Conservation (phyloP, 2,329 filamentous ascomycete species). For the Alternaria infectoria region DNA sequence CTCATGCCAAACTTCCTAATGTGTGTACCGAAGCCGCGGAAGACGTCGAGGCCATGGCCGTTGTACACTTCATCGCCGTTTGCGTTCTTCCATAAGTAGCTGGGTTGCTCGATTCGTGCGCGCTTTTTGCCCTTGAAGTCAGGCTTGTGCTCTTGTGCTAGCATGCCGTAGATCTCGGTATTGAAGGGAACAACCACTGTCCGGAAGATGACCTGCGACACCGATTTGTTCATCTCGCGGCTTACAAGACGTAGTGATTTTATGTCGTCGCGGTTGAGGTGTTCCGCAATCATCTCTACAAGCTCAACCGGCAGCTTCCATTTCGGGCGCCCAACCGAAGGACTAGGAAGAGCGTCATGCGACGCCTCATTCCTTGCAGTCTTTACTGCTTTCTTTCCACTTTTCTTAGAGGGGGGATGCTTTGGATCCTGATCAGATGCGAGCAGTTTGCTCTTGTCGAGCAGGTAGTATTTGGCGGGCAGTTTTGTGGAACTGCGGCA, state of each 20-base stretch:
- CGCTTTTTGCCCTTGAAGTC: constrained; percentile 48
- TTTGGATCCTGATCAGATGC: neutral
- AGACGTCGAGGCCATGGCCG: constrained; percentile 67
- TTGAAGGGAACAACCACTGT: constrained; percentile 71
- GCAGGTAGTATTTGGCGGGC: constrained; percentile 31
- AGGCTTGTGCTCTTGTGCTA: constrained; percentile 47
- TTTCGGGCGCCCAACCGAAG: constrained; percentile 44
- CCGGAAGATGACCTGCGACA: constrained; percentile 65
- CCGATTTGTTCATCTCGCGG: constrained; percentile 63
- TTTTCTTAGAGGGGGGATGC: neutral
- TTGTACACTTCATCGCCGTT: constrained; percentile 55
- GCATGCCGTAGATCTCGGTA: constrained; percentile 66
- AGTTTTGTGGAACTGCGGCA: constrained; percentile 36
- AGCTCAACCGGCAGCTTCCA: constrained; percentile 65
- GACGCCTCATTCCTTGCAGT: neutral
- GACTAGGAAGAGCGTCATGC: neutral
- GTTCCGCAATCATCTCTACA: constrained; percentile 62
- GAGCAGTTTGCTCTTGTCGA: constrained; percentile 12
- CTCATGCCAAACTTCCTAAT: constrained; percentile 71
- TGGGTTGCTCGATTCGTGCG: constrained; percentile 28
- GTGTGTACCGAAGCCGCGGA: constrained; percentile 65
- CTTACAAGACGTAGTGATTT: constrained; percentile 67
- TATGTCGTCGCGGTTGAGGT: constrained; percentile 65
- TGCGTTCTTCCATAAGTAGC: constrained; percentile 53
- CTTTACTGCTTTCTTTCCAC: neutral